A percentile compares a stretch with the other conserved stretches of the same genome.
These are phyloP conservation scores for Tylopilus felleus DNA, from an alignment of 768 basidiomycete genomes.

Conservation along the genomic window DNA sequence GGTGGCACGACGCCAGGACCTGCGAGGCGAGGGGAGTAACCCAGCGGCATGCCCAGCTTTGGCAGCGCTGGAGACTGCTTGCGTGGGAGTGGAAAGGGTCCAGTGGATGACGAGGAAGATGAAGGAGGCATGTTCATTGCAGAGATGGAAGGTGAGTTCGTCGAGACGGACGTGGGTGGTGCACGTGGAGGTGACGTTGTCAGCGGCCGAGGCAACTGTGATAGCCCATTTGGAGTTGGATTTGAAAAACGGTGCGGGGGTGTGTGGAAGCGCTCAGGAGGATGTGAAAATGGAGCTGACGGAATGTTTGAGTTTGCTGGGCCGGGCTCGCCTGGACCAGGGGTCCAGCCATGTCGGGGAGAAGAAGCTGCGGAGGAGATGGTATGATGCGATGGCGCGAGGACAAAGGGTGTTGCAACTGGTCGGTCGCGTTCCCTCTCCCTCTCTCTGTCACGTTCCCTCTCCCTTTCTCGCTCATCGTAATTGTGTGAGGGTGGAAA, in stretches of 20 bases:
- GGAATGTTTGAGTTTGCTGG: slow-evolving; percentile 29
- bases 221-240: slow-evolving; percentile 19
- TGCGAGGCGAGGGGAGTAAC: slow-evolving; percentile 29
- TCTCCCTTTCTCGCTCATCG: slow-evolving; percentile 27
- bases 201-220: slow-evolving; percentile 21
- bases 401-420: slow-evolving; percentile 51
- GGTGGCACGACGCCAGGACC: slow-evolving; percentile 31
- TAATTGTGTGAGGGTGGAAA: slow-evolving; percentile 25
- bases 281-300: slow-evolving; percentile 26
- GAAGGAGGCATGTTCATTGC: slow-evolving; percentile 13
- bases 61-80: slow-evolving; percentile 27
- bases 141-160: slow-evolving; percentile 20
- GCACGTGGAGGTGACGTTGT: slow-evolving; percentile 40
- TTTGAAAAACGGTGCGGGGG: slow-evolving; percentile 29
- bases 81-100: slow-evolving; percentile 22
- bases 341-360: slow-evolving; percentile 40
- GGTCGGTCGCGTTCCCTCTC: slow-evolving; percentile 47
- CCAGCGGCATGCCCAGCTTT: slow-evolving; percentile 28
- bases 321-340: slow-evolving; percentile 25
- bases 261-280: slow-evolving; percentile 28
- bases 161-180: slow-evolving; percentile 17
- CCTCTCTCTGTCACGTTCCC: slow-evolving; percentile 18
- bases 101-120: slow-evolving; percentile 15
- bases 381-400: slow-evolving; percentile 43
- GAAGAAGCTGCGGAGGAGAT: slow-evolving; percentile 38